phyloP scores from a whole-genome alignment of 768 basidiomycete species.

The Suillus sp. region DNA sequence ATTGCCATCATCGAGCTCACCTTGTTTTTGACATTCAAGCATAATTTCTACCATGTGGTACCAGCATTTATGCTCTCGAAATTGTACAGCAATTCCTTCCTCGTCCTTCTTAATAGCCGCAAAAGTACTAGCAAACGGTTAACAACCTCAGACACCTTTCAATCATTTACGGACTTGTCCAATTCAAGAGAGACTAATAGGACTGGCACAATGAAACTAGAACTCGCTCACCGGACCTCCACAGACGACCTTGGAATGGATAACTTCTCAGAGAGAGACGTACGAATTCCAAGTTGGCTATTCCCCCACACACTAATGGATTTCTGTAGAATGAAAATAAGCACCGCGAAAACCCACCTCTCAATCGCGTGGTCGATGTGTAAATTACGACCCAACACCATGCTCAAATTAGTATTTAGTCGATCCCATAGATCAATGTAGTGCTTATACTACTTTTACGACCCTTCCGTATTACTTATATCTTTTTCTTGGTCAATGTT shows the following conservation, averaged over 20 bases:
- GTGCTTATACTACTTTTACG: not conserved
- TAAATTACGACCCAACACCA: not conserved
- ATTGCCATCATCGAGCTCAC: not conserved
- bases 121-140: not conserved
- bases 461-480: not conserved
- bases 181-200: not conserved
- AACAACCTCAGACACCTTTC: not conserved
- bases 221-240: not conserved
- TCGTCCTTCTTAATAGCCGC: not conserved
- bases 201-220: not conserved
- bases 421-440: not conserved
- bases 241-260: not conserved
- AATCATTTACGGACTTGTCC: not conserved
- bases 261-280: not conserved
- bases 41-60: not conserved
- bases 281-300: not conserved
- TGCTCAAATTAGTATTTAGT: not conserved
- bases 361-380: not conserved
- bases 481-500: not conserved
- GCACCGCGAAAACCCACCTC: not conserved
- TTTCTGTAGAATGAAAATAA: not conserved
- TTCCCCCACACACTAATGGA: not conserved
- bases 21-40: not conserved
- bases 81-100: not conserved
- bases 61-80: not conserved